phyloP scores from a whole-genome alignment of 1,284 basidiomycete genomes.

The Marasmius tenuissimus region DNA sequence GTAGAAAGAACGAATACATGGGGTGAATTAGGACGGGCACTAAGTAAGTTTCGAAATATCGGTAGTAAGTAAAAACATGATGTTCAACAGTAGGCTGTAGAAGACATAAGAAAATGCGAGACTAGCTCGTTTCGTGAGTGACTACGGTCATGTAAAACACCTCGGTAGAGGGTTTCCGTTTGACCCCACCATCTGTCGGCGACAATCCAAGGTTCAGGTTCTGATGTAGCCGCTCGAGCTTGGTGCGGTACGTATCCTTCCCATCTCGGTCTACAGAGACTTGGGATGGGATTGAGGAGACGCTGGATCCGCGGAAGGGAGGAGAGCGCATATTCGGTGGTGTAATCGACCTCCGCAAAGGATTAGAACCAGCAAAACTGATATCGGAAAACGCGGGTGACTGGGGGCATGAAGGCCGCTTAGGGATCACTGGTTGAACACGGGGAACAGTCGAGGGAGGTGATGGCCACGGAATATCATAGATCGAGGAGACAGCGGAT shows the following conservation, averaged over 20 bases:
- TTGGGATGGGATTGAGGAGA: slow-evolving; percentile 1
- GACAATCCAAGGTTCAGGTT: not conserved
- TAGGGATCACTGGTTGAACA: not conserved
- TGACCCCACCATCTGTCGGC: not conserved
- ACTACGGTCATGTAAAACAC: slow-evolving; percentile 41
- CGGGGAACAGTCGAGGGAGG: slow-evolving; percentile 20
- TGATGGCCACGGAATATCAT: slow-evolving; percentile 30
- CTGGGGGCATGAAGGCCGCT: not conserved
- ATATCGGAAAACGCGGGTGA: slow-evolving; percentile 12
- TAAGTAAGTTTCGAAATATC: no score
- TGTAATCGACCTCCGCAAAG: not conserved
- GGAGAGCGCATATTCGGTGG: not conserved
- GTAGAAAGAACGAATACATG: no score
- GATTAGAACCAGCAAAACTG: not conserved
- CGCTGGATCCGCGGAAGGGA: slow-evolving; percentile 10
- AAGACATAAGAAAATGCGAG: slow-evolving; percentile 1
- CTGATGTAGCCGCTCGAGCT: not conserved
- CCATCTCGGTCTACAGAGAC: not conserved
- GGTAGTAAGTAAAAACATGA: not conserved
- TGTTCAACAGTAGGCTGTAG: not conserved
- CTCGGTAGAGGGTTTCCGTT: slow-evolving; percentile 14
- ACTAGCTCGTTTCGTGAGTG: slow-evolving; percentile 29
- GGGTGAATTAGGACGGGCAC: no score
- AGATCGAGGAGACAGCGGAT: slow-evolving; percentile 30
- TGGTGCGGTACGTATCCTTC: not conserved